A percentile compares a stretch with the other conserved stretches of the same genome.
Evolutionary conservation across 2,329 filamentous ascomycete species (phyloP).

Genomic region (Cladophialophora psammophila): DNA sequence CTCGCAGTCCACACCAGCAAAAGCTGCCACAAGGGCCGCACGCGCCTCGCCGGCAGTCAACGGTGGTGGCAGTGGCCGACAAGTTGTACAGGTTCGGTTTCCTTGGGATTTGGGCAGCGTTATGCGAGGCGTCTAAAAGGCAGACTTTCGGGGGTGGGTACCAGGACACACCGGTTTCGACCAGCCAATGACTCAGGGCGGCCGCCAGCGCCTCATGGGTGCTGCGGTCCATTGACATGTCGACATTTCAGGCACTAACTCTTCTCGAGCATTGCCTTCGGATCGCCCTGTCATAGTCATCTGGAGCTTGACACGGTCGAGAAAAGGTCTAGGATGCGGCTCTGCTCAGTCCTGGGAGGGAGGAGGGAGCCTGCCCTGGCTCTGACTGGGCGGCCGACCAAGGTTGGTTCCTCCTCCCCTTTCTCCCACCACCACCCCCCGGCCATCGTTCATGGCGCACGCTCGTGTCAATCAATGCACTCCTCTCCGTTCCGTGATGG

Average conservation of each 20-base stretch:
- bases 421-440: not conserved
- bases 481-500: not conserved
- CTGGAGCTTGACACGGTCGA: not conserved
- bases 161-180: constrained; percentile 8
- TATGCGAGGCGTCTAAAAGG: constrained; percentile 8
- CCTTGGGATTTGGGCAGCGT: constrained; percentile 11
- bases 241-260: not conserved
- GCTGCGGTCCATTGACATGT: constrained; percentile 9
- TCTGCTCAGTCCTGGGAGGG: constrained; percentile 8
- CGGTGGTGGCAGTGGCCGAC: constrained; percentile 1
- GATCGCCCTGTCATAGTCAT: not conserved
- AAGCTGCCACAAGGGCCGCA: constrained; percentile 1
- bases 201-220: not conserved
- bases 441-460: constrained; percentile 5
- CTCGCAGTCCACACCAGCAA: not conserved
- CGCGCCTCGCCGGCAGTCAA: constrained; percentile 3
- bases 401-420: not conserved
- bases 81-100: not conserved
- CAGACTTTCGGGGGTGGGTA: not conserved
- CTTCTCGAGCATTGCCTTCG: not conserved
- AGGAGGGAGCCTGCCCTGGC: not conserved
- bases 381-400: not conserved
- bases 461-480: not conserved
- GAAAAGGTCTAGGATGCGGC: constrained; percentile 10
- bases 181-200: not conserved